Percentiles rank a stretch among this genome's conserved stretches.
Evolutionary conservation across 2,329 filamentous ascomycete species (phyloP).

Genomic region (Cladosporium sp.): DNA sequence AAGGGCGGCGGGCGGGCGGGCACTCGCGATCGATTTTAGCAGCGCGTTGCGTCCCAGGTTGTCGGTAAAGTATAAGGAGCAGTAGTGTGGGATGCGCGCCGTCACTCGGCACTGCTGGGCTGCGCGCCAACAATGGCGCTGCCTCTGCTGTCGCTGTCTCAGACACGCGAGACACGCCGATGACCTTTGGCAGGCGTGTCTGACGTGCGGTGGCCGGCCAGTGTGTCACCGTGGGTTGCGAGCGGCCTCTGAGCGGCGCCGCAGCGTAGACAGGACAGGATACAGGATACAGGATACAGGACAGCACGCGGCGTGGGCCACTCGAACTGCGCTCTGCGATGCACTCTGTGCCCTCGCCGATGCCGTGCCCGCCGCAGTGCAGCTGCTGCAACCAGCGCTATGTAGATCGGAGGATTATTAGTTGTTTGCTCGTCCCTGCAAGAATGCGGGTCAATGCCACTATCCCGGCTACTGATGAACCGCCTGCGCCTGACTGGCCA

Average conservation of each 20-base stretch:
- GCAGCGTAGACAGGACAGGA: too few relatives aligned
- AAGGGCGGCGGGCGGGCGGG: not conserved
- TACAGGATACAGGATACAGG: too few relatives aligned
- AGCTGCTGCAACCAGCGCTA: not conserved
- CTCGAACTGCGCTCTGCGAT: too few relatives aligned
- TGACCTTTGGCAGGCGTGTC: not conserved
- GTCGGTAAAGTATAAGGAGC: conserved; percentile 11
- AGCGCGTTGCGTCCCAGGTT: conserved; percentile 10
- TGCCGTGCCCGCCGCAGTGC: not conserved
- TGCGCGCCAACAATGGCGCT: conserved; percentile 7
- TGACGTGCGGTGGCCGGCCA: not conserved
- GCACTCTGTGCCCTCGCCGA: not conserved
- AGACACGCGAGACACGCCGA: not conserved
- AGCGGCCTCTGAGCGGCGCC: not conserved
- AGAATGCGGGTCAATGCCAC: conserved; percentile 3
- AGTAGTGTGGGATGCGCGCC: not conserved
- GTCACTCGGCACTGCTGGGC: conserved; percentile 4
- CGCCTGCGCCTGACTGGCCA: not conserved
- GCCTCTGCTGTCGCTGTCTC: not conserved
- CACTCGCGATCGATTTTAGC: not conserved
- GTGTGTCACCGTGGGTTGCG: not conserved
- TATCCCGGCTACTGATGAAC: not conserved
- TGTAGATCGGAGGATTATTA: conserved; percentile 5
- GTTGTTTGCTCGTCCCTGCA: conserved; percentile 9
- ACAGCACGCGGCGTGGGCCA: too few relatives aligned